phyloP scores from a whole-genome alignment of 768 basidiomycete genomes.

The Lentinus tigrinus region DNA sequence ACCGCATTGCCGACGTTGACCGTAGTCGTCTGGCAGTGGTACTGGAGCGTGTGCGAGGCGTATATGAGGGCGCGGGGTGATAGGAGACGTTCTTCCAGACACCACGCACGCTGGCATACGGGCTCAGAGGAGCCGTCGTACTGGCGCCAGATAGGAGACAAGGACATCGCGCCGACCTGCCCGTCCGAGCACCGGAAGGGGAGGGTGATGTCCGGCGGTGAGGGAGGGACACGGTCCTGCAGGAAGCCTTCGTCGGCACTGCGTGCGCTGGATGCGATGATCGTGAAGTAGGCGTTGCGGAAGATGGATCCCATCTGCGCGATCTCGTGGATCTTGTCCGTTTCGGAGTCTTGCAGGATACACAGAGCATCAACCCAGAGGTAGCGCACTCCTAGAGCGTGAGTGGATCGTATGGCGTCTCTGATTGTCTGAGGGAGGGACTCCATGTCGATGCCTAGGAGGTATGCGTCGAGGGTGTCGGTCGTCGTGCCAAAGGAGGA shows the following conservation, averaged over 20 bases:
- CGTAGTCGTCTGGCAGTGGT: constrained; percentile 4
- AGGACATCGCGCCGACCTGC: background rate
- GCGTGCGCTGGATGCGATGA: constrained; percentile 8
- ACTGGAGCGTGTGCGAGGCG: constrained; percentile 9
- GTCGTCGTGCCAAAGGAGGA: background rate
- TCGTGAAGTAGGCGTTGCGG: constrained; percentile 8
- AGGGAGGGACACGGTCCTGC: background rate
- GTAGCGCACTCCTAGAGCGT: constrained; percentile 2
- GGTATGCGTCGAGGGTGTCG: background rate
- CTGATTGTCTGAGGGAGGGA: constrained; percentile 8
- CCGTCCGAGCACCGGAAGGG: constrained; percentile 2
- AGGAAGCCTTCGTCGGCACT: constrained; percentile 4
- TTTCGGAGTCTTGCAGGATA: constrained; percentile 11
- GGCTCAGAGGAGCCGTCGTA: constrained; percentile 2
- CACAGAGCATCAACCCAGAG: constrained; percentile 17
- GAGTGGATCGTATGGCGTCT: constrained; percentile 7
- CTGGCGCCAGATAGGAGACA: background rate
- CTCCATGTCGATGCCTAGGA: background rate
- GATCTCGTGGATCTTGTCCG: constrained; percentile 6
- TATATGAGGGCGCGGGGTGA: constrained; percentile 8
- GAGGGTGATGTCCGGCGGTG: background rate
- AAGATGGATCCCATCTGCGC: background rate
- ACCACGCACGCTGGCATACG: constrained; percentile 8
- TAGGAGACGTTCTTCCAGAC: constrained; percentile 9
- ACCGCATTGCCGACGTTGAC: constrained; percentile 4